Base-by-base conservation (phyloP, 129 eudicot genomes). In the Flaveria robusta region DNA sequence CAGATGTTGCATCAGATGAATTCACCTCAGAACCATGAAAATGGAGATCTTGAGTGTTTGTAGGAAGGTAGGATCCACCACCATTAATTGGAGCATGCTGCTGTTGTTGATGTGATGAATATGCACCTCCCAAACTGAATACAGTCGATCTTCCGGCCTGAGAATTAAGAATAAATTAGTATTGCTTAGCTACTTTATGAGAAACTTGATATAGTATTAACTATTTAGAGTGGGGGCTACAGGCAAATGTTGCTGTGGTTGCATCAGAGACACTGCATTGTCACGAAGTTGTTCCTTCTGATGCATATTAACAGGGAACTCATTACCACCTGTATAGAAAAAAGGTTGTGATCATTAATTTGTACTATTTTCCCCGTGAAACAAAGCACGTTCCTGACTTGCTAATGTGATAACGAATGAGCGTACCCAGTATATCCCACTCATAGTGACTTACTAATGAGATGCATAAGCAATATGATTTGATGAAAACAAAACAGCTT, bases 61-160 rank as follows among this genome's bases (percentile, higher is more conserved):
- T 24, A 15, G 91, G 81, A 74, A 82, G 81, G 82, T 82, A 92
- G 72, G 97, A 85, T 72, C 82, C 91, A 26, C 82, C 85, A 71
- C 85, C 83, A 60, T 86, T 87, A 60, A 87, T 72, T 54, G 90
- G 83, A 83, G 92, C 83, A 84, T 85, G 96, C 51, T 86, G 92
- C 39, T 86, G 97, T 74, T 87, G 97, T 76, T 89, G 95, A 71
- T 93, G 92, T 70, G 98, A 88, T 56, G 97, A 83, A 78, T 85
- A 86, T 13, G 82, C 75, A 42, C 92, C 88, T 46, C 95, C 92
- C 76, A 86, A 83, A 79, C 81, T 84, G 79, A 90, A 88, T 59
- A 90, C 96, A 71, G 87, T 43, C 14, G 96, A 90, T 77, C 96
- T 88, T 74, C 96, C 98, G 37, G 86, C 87, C 98, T 93, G 76